Evolutionary conservation across 805 yeast species (phyloP), one percentile per base, ranked within the genome.

Genomic region (Saccharomycopsis javanensis): DNA sequence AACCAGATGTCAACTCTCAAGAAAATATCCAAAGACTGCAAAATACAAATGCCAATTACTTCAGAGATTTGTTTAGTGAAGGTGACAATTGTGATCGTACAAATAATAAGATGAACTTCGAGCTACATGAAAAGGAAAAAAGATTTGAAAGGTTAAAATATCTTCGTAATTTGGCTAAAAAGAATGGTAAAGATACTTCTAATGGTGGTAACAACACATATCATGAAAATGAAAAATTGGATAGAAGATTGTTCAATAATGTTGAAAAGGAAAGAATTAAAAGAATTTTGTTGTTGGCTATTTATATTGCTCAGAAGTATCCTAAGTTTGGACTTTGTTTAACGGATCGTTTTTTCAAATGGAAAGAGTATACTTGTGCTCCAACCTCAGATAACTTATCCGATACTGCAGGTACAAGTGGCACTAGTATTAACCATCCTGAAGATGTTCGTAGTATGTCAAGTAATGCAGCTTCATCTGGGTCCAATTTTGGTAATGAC

Each of bases 301-400:
- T 77, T n/a, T 69, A 72, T 54, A 67, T 83, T 27, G 78, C 85
- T 2, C 79, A 79, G 55, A 68, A 72, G 51, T 79, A 72, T 63
- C 61, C 63, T 18, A 75, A 75, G 16, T 81, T 79, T 68, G 88
- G 87, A 1, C 64, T 83, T 28, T 72, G 76, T n/a, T 70, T 80
- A 62, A 71, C 75, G 1, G 69, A 65, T 2, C 74, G 74, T 27
- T 72, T 74, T 25, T 80, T 80, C 68, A 75, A 73, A 59, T 78
- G 70, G 57, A 42, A 20, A 20, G 48, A 42, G 15, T 42, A 42
- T 7, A 23, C 23, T 42, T 42, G 48, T 20, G 48, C 28, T 7
- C 3, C 48, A 3, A 8, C 48, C 11, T 42, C 48, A 23, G 72
- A 72, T 57, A 51, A 51, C 18, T 16, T 18, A 15, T 28, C 15